Percentiles rank a stretch among this genome's conserved stretches.
Conservation (phyloP, 495 filamentous ascomycete species). For the Thermothielavioides terrestris region DNA sequence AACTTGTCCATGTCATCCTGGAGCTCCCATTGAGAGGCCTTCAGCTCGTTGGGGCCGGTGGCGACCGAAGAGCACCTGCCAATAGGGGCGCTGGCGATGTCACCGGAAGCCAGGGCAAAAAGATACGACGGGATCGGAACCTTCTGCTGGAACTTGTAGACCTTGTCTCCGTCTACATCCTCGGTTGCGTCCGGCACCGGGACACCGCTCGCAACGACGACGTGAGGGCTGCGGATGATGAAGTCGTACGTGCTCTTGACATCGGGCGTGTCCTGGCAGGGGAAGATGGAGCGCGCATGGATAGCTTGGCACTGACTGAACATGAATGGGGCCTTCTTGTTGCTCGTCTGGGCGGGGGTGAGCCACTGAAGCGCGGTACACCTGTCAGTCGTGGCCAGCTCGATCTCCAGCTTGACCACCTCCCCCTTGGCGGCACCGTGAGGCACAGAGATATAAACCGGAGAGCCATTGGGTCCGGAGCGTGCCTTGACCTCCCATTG, state of each 20-base stretch:
- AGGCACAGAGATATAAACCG: slow-evolving; percentile 63
- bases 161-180: slow-evolving; percentile 40
- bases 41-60: slow-evolving; percentile 78
- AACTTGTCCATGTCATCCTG: slow-evolving; percentile 85
- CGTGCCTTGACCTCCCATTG: slow-evolving; percentile 63
- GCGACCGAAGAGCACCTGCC: slow-evolving; percentile 76
- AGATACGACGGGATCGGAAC: slow-evolving; percentile 93
- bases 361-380: slow-evolving; percentile 94
- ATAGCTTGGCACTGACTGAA: slow-evolving; percentile 98
- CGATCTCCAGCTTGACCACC: slow-evolving; percentile 52
- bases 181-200: slow-evolving; percentile 46
- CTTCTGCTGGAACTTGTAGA: slow-evolving; percentile 78
- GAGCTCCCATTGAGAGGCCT: slow-evolving; percentile 79
- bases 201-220: slow-evolving; percentile 81
- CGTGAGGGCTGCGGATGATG: slow-evolving; percentile 74
- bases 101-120: slow-evolving; percentile 84
- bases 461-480: slow-evolving; percentile 67
- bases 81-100: slow-evolving; percentile 74
- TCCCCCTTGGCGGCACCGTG: slow-evolving; percentile 53
- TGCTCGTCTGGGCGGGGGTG: slow-evolving; percentile 80
- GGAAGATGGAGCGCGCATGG: slow-evolving; percentile 84
- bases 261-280: slow-evolving; percentile 94
- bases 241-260: slow-evolving; percentile 88
- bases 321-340: slow-evolving; percentile 91
- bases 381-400: slow-evolving; percentile 62